Base-by-base conservation (phyloP, 2,329 filamentous ascomycete species). In the Alternaria rosae region DNA sequence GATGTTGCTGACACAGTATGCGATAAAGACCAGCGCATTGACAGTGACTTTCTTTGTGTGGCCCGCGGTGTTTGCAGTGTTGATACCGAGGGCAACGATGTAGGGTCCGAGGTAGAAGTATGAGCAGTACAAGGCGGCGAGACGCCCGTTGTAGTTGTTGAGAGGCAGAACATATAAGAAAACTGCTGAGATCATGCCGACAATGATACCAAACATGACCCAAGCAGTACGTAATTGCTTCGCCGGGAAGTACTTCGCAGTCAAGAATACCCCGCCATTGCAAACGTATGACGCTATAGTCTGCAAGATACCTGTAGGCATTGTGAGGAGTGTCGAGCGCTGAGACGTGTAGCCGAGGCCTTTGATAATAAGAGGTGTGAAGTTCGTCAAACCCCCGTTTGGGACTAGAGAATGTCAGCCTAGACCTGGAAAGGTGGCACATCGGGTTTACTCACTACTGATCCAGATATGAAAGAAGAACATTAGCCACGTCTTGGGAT, bases 1-100 rank as follows among this genome's bases (percentile, higher is more conserved):
- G 56, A 83, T 79, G 59, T 82, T 83, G 5, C 74, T 73, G 0
- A 76, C 41, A 58, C 74, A 79, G 54, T 78, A 86, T 0, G 81
- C 83, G 15, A 80, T 63, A 43, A 75, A 76, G 17, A 79, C 74
- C 3, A 73, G 68, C 42, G 77, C 77, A 52, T 76, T 78, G 47
- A 70, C 71, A 0, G 75, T 76, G 6, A 78, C 71, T 51, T 78
- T 79, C 64, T 81, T 81, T 0, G 79, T 80, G 23, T 79, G 74
- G 3, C 78, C 79, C 4, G 72, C 73, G 1, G 61, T 68, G 26
- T 68, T 48, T 59, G 59, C 64, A 42, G 53, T 67, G 44, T 58
- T 69, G 61, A 57, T 67, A 59, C 62, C 59, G 6, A 67, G 47
- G 8, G 54, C 25, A 7, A 68, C 63, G 26, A 66, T 64, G 6